Conservation (phyloP, 345 rosid species). For the Brassica cretica region DNA sequence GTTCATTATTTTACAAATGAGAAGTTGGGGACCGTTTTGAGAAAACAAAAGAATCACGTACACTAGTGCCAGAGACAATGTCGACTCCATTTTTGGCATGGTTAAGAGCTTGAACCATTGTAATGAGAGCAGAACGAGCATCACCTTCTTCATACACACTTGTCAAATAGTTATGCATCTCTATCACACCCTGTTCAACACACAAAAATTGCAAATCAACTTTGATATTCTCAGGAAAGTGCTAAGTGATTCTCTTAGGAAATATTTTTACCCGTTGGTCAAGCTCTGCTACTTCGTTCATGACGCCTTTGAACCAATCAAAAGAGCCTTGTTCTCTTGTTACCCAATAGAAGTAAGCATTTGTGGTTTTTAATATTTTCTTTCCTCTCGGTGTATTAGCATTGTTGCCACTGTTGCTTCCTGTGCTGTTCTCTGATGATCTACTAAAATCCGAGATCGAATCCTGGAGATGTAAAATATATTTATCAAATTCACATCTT, state of each 20-base stretch:
- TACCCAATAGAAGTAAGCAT: constrained; percentile 98
- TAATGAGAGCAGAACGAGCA: constrained; percentile 96
- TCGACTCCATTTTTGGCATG: constrained; percentile 98
- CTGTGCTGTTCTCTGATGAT: constrained; percentile 61
- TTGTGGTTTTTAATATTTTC: constrained; percentile 69
- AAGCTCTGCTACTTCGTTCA: constrained; percentile 93
- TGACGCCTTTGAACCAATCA: constrained; percentile 99
- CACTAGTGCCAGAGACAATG: constrained; percentile 95
- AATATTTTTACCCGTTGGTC: constrained; percentile 75
- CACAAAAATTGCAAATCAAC: background rate
- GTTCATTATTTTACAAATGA: constrained; percentile 8
- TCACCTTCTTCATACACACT: constrained; percentile 99
- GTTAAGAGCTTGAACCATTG: constrained; percentile 98
- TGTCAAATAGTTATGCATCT: constrained; percentile 97
- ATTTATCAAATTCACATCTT: background rate
- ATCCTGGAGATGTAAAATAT: constrained; percentile 52
- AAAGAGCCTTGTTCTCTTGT: constrained; percentile 98
- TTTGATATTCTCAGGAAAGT: background rate
- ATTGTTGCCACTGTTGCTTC: constrained; percentile 48
- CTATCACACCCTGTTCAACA: constrained; percentile 77
- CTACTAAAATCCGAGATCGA: constrained; percentile 60
- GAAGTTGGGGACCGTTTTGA: constrained; percentile 28
- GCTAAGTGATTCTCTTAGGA: background rate
- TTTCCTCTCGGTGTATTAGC: constrained; percentile 50
- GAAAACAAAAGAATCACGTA: constrained; percentile 40